A percentile compares a stretch with the other conserved stretches of the same genome.
Evolutionary conservation across 2,329 filamentous ascomycete species (phyloP).

Genomic region (Capronia epimyces): DNA sequence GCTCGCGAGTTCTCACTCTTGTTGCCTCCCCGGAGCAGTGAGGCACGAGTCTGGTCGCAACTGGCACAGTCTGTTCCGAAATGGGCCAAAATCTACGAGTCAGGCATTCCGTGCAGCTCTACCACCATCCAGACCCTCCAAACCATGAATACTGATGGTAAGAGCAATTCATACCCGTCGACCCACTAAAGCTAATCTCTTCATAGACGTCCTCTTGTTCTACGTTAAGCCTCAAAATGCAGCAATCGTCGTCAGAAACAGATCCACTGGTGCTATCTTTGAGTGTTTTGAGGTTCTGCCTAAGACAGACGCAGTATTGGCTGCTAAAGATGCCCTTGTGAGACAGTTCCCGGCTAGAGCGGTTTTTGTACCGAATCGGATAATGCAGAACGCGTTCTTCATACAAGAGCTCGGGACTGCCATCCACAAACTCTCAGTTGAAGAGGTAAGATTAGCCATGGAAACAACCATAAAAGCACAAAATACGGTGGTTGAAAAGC

Average conservation of each 20-base stretch:
- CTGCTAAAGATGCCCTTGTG: conserved; percentile 37
- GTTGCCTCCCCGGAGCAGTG: background rate
- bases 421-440: conserved; percentile 36
- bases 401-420: conserved; percentile 31
- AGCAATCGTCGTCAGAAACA: conserved; percentile 39
- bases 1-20: conserved; percentile 1
- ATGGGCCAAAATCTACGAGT: conserved; percentile 18
- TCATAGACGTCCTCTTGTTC: conserved; percentile 35
- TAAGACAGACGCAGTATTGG: conserved; percentile 36
- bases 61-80: conserved; percentile 1
- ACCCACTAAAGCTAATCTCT: background rate
- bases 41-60: conserved; percentile 5
- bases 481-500: conserved; percentile 36
- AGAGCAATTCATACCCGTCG: background rate
- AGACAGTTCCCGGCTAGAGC: conserved; percentile 44
- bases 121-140: background rate
- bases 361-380: conserved; percentile 31
- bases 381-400: conserved; percentile 29
- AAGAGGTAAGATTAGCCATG: conserved; percentile 35
- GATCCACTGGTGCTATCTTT: conserved; percentile 28
- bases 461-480: conserved; percentile 39
- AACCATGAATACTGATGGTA: conserved; percentile 8
- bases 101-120: conserved; percentile 7
- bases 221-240: conserved; percentile 46
- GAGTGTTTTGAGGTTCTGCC: conserved; percentile 48